Evolutionary conservation across 306 rosid species (phyloP).

Genomic region (Macrotyloma uniflorum): DNA sequence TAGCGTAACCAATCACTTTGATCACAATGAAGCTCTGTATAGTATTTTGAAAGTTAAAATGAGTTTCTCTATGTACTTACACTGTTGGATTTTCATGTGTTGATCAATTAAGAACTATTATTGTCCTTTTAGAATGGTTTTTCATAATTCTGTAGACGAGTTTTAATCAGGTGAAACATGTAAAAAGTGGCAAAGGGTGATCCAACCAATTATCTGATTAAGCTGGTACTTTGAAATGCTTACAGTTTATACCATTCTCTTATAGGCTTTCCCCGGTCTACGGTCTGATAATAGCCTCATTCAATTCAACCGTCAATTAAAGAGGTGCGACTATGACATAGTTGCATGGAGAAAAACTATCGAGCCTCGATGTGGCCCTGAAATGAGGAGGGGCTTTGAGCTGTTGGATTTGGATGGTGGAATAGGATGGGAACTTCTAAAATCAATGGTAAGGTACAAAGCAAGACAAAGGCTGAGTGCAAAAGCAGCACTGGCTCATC

Average conservation of each 20-base stretch:
- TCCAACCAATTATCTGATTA: constrained; percentile 15
- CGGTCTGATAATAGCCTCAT: constrained; percentile 76
- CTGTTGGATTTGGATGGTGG: constrained; percentile 92
- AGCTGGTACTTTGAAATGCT: constrained; percentile 33
- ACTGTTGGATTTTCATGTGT: neutral
- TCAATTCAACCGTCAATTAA: constrained; percentile 90
- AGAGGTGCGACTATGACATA: constrained; percentile 90
- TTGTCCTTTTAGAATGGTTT: neutral
- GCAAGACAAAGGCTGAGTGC: constrained; percentile 92
- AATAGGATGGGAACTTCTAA: constrained; percentile 92
- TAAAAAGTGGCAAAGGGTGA: constrained; percentile 15
- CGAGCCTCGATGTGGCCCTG: constrained; percentile 73
- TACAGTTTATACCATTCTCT: constrained; percentile 27
- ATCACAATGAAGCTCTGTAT: constrained; percentile 10
- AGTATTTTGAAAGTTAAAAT: constrained; percentile 23
- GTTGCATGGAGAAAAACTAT: constrained; percentile 74
- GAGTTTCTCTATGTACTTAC: neutral
- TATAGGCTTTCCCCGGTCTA: constrained; percentile 77
- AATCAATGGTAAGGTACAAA: constrained; percentile 85
- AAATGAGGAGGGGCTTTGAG: constrained; percentile 82
- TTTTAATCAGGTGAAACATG: neutral
- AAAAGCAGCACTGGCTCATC: constrained; percentile 86
- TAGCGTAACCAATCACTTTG: constrained; percentile 12
- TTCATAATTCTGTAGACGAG: neutral
- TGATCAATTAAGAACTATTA: neutral